Percentiles rank a stretch among this genome's conserved stretches.
phyloP scores from a whole-genome alignment of 2,329 filamentous ascomycete species.

The Albifimbria verrucaria region DNA sequence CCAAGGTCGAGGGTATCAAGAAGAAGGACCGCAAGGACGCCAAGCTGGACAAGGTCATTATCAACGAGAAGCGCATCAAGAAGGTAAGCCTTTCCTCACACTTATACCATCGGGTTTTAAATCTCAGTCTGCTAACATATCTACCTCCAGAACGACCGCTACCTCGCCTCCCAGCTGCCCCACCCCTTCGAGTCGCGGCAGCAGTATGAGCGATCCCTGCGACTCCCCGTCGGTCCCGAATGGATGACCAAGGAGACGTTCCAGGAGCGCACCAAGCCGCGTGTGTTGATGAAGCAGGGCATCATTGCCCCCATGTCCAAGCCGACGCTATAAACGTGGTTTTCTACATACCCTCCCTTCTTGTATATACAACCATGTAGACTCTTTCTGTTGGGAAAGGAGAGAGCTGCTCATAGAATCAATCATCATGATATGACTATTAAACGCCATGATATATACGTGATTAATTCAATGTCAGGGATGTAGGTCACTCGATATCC shows the following conservation, averaged over 20 bases:
- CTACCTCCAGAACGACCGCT: slow-evolving; percentile 68
- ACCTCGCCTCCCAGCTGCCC: slow-evolving; percentile 78
- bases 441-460: no score
- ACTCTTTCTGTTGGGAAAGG: no score
- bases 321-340: slow-evolving; percentile 46
- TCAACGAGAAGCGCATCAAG: slow-evolving; percentile 86
- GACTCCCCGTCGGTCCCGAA: slow-evolving; percentile 86
- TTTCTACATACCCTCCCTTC: no score
- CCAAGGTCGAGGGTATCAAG: slow-evolving; percentile 69
- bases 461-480: no score
- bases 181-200: slow-evolving; percentile 83
- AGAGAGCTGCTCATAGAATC: no score
- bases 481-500: no score
- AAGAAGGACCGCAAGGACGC: slow-evolving; percentile 75
- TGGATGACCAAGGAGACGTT: slow-evolving; percentile 97
- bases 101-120: not conserved
- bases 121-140: not conserved
- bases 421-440: no score
- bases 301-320: slow-evolving; percentile 84
- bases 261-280: slow-evolving; percentile 84
- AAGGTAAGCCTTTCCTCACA: slow-evolving; percentile 56
- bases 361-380: no score
- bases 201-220: slow-evolving; percentile 86
- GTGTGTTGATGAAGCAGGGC: slow-evolving; percentile 86
- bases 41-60: slow-evolving; percentile 79